phyloP scores from a whole-genome alignment of 257 asterid species.

The Lavandula angustifolia region DNA sequence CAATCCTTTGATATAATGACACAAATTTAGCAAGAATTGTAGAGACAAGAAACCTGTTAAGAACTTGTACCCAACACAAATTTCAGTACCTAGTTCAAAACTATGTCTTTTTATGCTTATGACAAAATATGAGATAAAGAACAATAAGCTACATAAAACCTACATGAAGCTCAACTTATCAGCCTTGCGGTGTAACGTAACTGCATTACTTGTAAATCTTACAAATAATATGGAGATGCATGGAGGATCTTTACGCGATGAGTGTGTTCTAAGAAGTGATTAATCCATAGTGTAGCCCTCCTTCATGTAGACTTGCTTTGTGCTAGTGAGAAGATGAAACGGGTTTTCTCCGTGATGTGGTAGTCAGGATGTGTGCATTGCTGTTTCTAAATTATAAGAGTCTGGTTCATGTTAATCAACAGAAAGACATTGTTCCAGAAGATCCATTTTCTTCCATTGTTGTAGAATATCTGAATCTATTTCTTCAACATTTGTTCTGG shows the following conservation, averaged over 20 bases:
- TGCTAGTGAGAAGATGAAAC: constrained; percentile 14
- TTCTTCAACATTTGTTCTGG: neutral
- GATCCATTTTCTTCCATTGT: neutral
- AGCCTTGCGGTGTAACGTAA: neutral
- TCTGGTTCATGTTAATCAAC: neutral
- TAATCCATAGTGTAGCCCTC: constrained; percentile 9
- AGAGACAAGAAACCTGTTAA: neutral
- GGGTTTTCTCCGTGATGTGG: neutral
- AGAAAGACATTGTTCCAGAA: neutral
- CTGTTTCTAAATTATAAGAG: neutral
- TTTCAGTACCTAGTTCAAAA: neutral
- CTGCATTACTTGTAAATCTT: constrained; percentile 6
- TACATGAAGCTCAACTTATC: neutral
- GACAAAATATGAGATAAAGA: neutral
- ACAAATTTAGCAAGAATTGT: neutral
- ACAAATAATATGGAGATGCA: neutral
- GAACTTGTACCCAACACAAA: neutral
- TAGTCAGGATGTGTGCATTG: constrained; percentile 8
- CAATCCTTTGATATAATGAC: constrained; percentile 7
- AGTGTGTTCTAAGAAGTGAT: neutral
- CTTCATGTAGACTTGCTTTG: neutral
- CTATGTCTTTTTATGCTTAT: constrained; percentile 1
- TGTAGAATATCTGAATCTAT: neutral
- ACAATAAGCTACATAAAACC: neutral
- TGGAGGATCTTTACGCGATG: neutral